Base-by-base conservation (phyloP, 31 red algal genomes). In the Endocladia muricata region DNA sequence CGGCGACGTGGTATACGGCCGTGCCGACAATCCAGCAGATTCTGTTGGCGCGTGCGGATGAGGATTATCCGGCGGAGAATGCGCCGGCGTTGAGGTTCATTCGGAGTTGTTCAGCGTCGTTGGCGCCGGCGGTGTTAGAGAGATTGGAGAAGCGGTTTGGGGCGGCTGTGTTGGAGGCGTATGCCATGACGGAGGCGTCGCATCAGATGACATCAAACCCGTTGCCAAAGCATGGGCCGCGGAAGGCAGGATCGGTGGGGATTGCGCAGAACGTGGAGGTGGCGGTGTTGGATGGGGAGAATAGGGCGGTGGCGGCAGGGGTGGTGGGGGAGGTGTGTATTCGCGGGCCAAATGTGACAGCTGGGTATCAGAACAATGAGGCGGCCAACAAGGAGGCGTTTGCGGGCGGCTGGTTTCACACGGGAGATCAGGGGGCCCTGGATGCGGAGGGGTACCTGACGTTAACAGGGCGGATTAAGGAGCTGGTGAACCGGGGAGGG, bases 401-500 rank as follows among this genome's bases (percentile, higher is more conserved):
- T 67, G 76, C 78, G 31, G 86, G 80, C 4, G 90, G 86, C 4
- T 98, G 91, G 86, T 99, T 99, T 66, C 92, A 88, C 67, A 99
- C 96, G n/a, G 96, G 96, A 67, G 96, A 99, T 57, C 91, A 92
- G 68, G 96, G 96, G 26, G 33, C 26, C 25, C 56, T 99, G 31
- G 80, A 93, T 58, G 79, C 48, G 26, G 96, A 99, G 21, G 96
- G 96, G 4, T 99, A 99, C 58, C 76, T 99, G 17, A 88, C 64
- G 11, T 68, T 99, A 11, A 94, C 96, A 8, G 96, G 92, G 3
- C 63, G 96, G 34, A 77, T 95, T 49, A 99, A 99, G 59, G 96
- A 99, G 55, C 76, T 99, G 37, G 88, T 99, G 31, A 99, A 99
- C 29, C 88, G 91, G 13, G 96, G 96, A 13, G 96, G 96, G 33